Evolutionary conservation across 257 asterid species (phyloP), one percentile per base, ranked within the genome.

Genomic region (Agastache rugosa): DNA sequence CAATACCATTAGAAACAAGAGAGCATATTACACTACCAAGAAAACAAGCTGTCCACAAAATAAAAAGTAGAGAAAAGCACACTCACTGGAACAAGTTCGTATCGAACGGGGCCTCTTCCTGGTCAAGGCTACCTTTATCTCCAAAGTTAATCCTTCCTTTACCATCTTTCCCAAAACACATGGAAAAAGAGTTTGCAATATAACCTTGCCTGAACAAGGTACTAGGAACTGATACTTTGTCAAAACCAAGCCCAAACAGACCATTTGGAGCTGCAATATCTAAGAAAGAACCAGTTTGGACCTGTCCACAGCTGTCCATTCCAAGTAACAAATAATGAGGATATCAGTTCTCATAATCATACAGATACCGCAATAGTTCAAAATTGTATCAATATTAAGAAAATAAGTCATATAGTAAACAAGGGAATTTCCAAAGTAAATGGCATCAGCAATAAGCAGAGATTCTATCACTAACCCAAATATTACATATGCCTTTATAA

Each of bases 181-280:
- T 87, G 84, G 97, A 92, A 85, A 92, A 92, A 66, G 98, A 87
- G 72, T 92, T 81, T 25, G 90, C 82, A 15, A 77, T 77, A 59
- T 84, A 86, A 60, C 94, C 94, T 71, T 88, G 81, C 50, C 74
- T 83, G 53, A 87, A 87, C 74, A 92, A 83, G 80, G 85, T 83
- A 74, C 97, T 88, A 17, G 97, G 97, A 83, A 90, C 96, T 58
- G 97, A 87, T 76, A 92, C 76, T 74, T 92, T 88, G 80, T 92
- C 96, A 9, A 92, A 75, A 63, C 97, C 96, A 69, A 92, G 87
- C 63, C 97, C 97, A 83, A 92, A 81, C 50, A 92, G 73, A 74
- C 97, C 97, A 75, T 92, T 92, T 37, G 96, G 96, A 54, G 97
- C 97, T 41, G 96, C 96, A 71, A 85, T 77, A 31, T 87, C 91